Percentiles rank a stretch among this genome's conserved stretches.
Conservation (phyloP, 2,329 filamentous ascomycete genomes). For the Aspergillus viridinutans region DNA sequence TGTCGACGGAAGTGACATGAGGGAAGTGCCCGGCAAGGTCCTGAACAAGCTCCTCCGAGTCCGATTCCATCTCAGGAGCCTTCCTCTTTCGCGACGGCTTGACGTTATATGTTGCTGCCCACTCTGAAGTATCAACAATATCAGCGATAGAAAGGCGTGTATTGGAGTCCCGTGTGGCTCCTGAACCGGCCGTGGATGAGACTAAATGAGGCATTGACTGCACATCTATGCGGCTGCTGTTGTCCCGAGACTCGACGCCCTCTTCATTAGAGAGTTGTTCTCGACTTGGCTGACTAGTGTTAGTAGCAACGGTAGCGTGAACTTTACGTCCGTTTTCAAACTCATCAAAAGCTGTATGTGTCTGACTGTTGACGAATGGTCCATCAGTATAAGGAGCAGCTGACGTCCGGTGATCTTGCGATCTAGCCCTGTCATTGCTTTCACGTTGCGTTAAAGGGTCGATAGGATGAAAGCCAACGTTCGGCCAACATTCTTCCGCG, state of each 20-base stretch:
- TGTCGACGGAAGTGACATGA: neutral
- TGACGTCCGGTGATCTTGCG: neutral
- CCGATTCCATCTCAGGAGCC: conserved; percentile 23
- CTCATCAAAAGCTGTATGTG: neutral
- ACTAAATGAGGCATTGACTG: neutral
- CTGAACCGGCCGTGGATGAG: neutral
- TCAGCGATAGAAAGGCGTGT: conserved; percentile 15
- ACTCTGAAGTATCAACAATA: conserved; percentile 10
- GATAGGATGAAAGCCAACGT: neutral
- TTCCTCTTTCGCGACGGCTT: conserved; percentile 23
- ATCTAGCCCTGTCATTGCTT: neutral
- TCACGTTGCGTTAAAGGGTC: neutral
- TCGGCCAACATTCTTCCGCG: neutral
- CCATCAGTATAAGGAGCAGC: conserved; percentile 17
- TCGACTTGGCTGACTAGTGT: neutral
- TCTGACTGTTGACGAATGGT: conserved; percentile 13
- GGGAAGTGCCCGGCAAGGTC: neutral
- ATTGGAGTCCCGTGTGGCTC: neutral
- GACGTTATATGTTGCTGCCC: neutral
- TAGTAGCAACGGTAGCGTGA: neutral
- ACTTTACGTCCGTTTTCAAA: neutral
- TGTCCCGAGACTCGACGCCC: neutral
- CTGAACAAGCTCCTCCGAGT: neutral
- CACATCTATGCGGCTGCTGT: neutral
- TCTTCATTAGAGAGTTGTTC: neutral